These are phyloP conservation scores for Aquilaria malaccensis DNA, from an alignment of 345 rosid species.

Conservation along the genomic window DNA sequence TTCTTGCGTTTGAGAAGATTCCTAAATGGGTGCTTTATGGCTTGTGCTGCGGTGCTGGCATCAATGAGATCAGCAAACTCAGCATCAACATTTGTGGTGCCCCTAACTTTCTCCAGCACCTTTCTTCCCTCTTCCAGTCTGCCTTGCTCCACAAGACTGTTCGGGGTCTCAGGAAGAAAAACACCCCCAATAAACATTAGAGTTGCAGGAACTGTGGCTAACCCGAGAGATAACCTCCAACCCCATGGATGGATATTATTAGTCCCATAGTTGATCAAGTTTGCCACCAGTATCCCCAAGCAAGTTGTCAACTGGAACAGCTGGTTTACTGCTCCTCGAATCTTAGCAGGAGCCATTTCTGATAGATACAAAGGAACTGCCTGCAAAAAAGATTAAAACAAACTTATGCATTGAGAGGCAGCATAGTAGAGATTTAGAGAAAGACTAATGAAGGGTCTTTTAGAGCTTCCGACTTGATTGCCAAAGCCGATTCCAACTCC, in stretches of 20 bases:
- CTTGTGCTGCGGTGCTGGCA: conserved; percentile 62
- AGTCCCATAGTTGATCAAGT: conserved; percentile 61
- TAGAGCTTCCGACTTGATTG: conserved; percentile 33
- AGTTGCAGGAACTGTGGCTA: conserved; percentile 56
- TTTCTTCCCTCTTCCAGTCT: conserved; percentile 49
- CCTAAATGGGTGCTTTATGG: conserved; percentile 63
- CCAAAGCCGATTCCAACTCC: conserved; percentile 86
- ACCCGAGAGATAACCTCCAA: conserved; percentile 73
- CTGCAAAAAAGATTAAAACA: conserved; percentile 24
- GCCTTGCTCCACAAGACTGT: conserved; percentile 82
- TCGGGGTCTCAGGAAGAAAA: conserved; percentile 68
- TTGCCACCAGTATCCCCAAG: conserved; percentile 67
- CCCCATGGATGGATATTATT: conserved; percentile 85
- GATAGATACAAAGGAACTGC: conserved; percentile 87
- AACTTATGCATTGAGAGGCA: neutral
- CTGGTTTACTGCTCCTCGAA: conserved; percentile 76
- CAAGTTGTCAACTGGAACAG: conserved; percentile 85
- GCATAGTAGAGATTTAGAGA: too few species aligned
- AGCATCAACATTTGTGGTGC: conserved; percentile 57
- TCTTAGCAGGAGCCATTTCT: conserved; percentile 87
- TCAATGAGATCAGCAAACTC: conserved; percentile 72
- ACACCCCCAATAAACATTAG: conserved; percentile 69
- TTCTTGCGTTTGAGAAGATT: conserved; percentile 56
- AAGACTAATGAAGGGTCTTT: neutral
- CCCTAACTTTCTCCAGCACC: conserved; percentile 60